Evolutionary conservation across 225 moss, liverwort and hornwort species (phyloP).

Genomic region (Polytrichum commune): DNA sequence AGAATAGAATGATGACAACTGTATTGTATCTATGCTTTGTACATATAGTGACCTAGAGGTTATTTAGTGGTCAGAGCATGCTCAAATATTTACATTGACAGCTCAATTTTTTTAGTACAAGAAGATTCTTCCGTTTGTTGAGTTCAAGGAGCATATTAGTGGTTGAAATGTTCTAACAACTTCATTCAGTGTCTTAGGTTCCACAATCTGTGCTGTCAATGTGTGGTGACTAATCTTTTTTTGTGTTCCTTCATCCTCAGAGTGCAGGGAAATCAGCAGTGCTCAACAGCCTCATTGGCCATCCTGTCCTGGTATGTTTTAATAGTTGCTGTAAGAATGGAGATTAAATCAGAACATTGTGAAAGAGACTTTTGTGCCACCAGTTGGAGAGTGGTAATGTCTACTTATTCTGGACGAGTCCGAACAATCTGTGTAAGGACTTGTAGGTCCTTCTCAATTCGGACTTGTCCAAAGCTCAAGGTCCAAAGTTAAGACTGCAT

Average conservation of each 20-base stretch:
- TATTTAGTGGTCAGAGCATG: too few relatives aligned
- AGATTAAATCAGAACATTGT: not conserved
- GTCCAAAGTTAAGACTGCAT: too few relatives aligned
- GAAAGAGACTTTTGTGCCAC: not conserved
- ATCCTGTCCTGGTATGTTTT: conserved; percentile 82
- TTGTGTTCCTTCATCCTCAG: conserved; percentile 36
- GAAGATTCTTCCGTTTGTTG: not conserved
- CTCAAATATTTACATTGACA: not conserved
- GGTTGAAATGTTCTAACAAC: not conserved
- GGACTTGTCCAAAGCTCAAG: too few relatives aligned
- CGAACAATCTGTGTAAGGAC: too few relatives aligned
- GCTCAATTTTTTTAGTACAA: not conserved
- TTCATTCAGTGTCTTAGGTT: not conserved
- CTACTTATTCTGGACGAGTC: not conserved
- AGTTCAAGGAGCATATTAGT: not conserved
- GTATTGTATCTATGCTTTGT: not conserved
- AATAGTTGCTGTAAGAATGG: not conserved
- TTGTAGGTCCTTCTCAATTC: too few relatives aligned
- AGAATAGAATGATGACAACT: not conserved
- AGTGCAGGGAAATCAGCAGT: conserved; percentile 97
- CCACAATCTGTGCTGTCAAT: not conserved
- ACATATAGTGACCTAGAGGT: not conserved
- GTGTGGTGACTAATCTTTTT: not conserved
- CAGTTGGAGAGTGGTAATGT: not conserved
- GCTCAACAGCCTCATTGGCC: conserved; percentile 90